Conservation (phyloP, 2,329 filamentous ascomycete species). For the Monosporascus sp. region DNA sequence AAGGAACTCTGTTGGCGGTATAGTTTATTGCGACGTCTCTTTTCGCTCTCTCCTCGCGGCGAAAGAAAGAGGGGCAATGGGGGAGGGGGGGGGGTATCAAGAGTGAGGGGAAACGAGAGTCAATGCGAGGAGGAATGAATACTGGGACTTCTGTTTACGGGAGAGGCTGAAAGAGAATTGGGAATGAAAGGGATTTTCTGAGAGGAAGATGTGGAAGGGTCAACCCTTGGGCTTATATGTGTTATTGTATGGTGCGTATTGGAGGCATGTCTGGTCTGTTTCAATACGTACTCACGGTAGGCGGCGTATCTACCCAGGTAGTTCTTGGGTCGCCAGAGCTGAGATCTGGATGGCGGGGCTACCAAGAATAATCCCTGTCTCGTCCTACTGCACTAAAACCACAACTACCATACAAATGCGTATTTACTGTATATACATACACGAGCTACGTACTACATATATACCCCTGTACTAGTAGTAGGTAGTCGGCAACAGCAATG, state of each 20-base stretch:
- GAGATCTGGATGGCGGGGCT: background rate
- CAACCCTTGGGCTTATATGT: background rate
- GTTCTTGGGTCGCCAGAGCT: background rate
- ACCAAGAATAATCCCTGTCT: background rate
- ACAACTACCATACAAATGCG: background rate
- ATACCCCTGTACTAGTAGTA: too few species aligned
- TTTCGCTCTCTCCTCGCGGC: background rate
- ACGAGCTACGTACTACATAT: too few species aligned
- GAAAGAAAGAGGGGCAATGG: background rate
- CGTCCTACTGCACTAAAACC: background rate
- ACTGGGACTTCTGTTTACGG: background rate
- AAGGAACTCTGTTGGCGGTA: background rate
- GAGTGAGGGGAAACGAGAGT: too few species aligned
- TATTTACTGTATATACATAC: background rate
- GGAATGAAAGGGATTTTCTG: background rate
- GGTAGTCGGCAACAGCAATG: too few species aligned
- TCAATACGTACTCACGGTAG: background rate
- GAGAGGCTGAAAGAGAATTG: background rate
- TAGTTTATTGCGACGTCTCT: background rate
- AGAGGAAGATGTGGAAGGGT: background rate
- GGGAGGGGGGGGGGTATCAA: background rate
- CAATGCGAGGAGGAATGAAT: background rate
- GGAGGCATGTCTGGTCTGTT: background rate
- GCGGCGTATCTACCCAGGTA: background rate
- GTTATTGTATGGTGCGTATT: background rate